A percentile compares a stretch with the other conserved stretches of the same genome.
Evolutionary conservation across 495 filamentous ascomycete genomes (phyloP).

Genomic region (Aspergillus taichungensis): DNA sequence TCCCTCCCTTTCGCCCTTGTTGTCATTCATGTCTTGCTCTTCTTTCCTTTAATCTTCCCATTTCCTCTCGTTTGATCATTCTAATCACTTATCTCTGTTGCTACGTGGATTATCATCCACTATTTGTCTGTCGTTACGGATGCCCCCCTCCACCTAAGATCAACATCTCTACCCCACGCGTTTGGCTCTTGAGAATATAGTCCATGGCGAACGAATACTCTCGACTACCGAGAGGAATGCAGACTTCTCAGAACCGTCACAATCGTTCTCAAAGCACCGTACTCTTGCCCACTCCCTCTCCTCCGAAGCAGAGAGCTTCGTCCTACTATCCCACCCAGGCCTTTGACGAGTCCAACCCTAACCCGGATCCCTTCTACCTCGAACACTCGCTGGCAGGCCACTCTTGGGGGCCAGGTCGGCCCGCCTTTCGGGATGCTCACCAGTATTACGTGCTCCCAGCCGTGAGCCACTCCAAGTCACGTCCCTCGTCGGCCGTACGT

Average conservation of each 20-base stretch:
- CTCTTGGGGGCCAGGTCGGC: slow-evolving; percentile 18
- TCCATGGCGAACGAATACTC: slow-evolving; percentile 37
- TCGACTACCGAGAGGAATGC: slow-evolving; percentile 26
- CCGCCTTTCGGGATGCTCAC: slow-evolving; percentile 26
- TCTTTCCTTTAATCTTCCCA: neutral
- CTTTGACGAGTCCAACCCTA: slow-evolving; percentile 32
- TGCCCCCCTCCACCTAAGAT: neutral
- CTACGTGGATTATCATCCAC: too few species aligned
- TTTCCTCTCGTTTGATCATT: slow-evolving; percentile 2
- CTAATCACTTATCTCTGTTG: neutral
- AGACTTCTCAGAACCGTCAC: slow-evolving; percentile 23
- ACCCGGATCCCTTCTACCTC: slow-evolving; percentile 39
- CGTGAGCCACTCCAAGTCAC: slow-evolving; percentile 17
- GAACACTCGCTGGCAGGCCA: slow-evolving; percentile 29
- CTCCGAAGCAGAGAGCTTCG: slow-evolving; percentile 24
- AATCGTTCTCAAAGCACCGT: slow-evolving; percentile 31
- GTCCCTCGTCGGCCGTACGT: slow-evolving; percentile 5
- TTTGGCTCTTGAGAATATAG: slow-evolving; percentile 17
- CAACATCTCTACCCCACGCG: neutral
- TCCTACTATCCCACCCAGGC: slow-evolving; percentile 28
- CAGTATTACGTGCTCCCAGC: slow-evolving; percentile 29
- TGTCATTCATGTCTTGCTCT: too few species aligned
- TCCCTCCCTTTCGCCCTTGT: too few species aligned
- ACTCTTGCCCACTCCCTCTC: slow-evolving; percentile 24
- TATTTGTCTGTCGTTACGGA: too few species aligned